Evolutionary conservation across 164 flowering plant genomes (phyloP), one percentile per base, ranked within the genome.

Genomic region (Saururus chinensis): DNA sequence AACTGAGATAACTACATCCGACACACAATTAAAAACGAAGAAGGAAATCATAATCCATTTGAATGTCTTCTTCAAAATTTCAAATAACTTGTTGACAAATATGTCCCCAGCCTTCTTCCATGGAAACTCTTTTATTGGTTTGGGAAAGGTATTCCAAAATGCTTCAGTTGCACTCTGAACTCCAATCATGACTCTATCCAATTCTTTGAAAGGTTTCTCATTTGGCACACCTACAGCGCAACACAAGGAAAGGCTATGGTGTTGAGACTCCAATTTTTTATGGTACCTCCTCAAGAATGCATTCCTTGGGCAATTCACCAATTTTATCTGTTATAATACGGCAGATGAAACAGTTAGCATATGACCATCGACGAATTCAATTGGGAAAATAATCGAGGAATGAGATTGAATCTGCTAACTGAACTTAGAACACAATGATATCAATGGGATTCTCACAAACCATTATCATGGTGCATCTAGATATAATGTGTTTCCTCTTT

Each of bases 81-180:
- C 21, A 0, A 80, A 60, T 48, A 79, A 23, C 14, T 64, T 68
- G 51, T 76, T 67, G 24, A 73, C 40, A 54, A 80, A 19, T 19
- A 61, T 23, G 41, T 64, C 63, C 66, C 72, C 74, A 8, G 86
- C 85, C 66, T 76, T 75, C 67, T 74, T 78, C 96, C 88, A 86
- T 4, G 85, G 86, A 51, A 86, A 74, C 13, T 80, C 76, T 71
- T 80, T 80, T 22, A 77, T 71, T 11, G 86, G 30, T 3, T 68
- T 67, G 19, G 85, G 86, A 20, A 72, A 35, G 19, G 69, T 63
- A 26, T 74, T 72, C 74, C 66, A 56, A 20, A 84, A 35, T 65
- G 60, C 76, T 54, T 77, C 72, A 42, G 41, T 70, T 19, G 70
- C 61, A 40, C 63, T 37, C 42, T 23, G 62, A 45, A 76, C 22